Evolutionary conservation across 257 asterid genomes (phyloP), one percentile per base, ranked within the genome.

Genomic region (Nemophila menziesii): DNA sequence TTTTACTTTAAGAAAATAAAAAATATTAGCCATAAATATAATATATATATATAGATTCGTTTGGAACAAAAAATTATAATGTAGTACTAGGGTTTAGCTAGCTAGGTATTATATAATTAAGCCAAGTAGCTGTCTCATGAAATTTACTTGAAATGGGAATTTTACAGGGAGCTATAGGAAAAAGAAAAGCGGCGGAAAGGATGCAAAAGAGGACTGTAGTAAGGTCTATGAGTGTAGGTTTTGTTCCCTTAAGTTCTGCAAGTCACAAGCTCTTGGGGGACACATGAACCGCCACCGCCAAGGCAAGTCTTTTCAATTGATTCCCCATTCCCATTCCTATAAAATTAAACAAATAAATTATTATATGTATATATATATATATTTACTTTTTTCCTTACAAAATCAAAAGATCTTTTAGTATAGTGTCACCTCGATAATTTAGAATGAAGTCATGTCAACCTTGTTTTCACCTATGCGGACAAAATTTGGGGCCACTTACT

Each of bases 251-350:
- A 89, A 89, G 67, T 89, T 89, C 72, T 78, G 93, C 92, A 89
- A 89, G 58, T 89, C 95, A 39, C 97, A 87, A 83, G 97, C 97
- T 46, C 95, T 87, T 9, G 97, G 97, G 39, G 97, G 97, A 57
- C 97, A 87, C 67, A 87, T 87, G 97, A 87, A 87, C 61, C 95
- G 97, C 81, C 97, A 87, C 62, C 93, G 97, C 66, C 93, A 82
- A 81, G 97, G 97, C 66, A 66, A 24, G 40, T 47, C 42, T 33
- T 51, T 22, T 58, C 53, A 19, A 29, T 20, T 20, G 37, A 29
- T 55, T 39, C 47, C 38, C 15, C 12, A 13, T 29, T 46, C 16
- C 9, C 29, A 18, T 20, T 48, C 26, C 12, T 0, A 11, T 13
- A 12, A 9, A 3, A 9, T 8, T 0, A 10, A 5, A 38, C 5